phyloP scores from a whole-genome alignment of 768 basidiomycete genomes.

The Mycena haematopus region DNA sequence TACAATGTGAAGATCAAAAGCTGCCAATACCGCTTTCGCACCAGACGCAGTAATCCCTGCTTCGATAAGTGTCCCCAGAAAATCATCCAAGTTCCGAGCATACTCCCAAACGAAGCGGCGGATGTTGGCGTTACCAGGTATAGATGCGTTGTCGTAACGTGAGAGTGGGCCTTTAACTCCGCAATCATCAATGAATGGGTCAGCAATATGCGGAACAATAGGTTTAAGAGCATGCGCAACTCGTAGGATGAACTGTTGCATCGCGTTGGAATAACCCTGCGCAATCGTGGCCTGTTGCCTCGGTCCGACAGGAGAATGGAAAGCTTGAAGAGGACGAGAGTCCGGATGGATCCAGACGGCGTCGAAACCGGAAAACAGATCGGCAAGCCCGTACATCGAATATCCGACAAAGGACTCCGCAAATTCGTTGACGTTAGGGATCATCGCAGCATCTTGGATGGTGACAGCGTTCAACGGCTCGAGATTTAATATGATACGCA shows the following conservation, averaged over 20 bases:
- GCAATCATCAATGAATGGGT: constrained; percentile 34
- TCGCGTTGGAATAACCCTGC: constrained; percentile 19
- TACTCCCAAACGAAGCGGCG: constrained; percentile 39
- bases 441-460: constrained; percentile 35
- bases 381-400: constrained; percentile 33
- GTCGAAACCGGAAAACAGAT: constrained; percentile 44
- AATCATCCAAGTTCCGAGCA: constrained; percentile 29
- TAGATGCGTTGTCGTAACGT: constrained; percentile 28
- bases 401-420: constrained; percentile 34
- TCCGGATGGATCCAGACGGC: constrained; percentile 6
- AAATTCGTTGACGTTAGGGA: constrained; percentile 35
- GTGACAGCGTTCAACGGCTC: constrained; percentile 43
- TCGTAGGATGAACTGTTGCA: neutral
- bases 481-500: constrained; percentile 40
- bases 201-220: neutral
- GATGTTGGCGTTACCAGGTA: constrained; percentile 33
- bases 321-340: constrained; percentile 18
- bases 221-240: constrained; percentile 23
- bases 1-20: constrained; percentile 35
- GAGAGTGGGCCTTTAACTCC: constrained; percentile 27
- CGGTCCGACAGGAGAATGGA: constrained; percentile 18
- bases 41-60: constrained; percentile 43
- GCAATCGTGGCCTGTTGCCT: constrained; percentile 20
- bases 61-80: constrained; percentile 31
- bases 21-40: constrained; percentile 34